Evolutionary conservation across 371 early-diverging fungal species (phyloP).

Genomic region (Syncephalastrum monosporum): DNA sequence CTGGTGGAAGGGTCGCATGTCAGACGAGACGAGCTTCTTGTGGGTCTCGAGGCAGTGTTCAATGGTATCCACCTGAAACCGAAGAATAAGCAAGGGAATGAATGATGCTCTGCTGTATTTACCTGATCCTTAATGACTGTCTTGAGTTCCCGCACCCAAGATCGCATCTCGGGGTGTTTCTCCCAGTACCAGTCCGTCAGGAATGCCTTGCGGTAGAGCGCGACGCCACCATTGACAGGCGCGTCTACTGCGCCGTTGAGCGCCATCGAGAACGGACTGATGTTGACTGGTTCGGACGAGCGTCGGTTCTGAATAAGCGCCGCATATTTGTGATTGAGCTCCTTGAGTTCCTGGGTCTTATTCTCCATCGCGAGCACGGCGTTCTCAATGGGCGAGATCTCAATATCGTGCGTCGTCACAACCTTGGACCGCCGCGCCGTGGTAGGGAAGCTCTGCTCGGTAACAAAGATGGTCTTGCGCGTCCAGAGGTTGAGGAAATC

Average conservation of each 20-base stretch:
- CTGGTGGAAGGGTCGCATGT: constrained; percentile 78
- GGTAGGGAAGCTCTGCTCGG: constrained; percentile 72
- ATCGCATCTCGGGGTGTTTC: constrained; percentile 45
- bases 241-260: constrained; percentile 85
- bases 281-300: constrained; percentile 40
- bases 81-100: not conserved
- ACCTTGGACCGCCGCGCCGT: constrained; percentile 64
- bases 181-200: constrained; percentile 46
- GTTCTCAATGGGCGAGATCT: constrained; percentile 79
- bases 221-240: constrained; percentile 84
- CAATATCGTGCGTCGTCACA: constrained; percentile 39
- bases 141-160: constrained; percentile 50
- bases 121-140: constrained; percentile 71
- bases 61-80: constrained; percentile 57
- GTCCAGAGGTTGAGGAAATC: constrained; percentile 81
- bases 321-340: constrained; percentile 57
- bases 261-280: constrained; percentile 79
- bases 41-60: constrained; percentile 66
- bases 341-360: constrained; percentile 65
- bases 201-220: constrained; percentile 75
- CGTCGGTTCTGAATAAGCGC: constrained; percentile 18
- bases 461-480: constrained; percentile 65
- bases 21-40: constrained; percentile 56
- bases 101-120: constrained; percentile 3
- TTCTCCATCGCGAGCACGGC: constrained; percentile 71